Evolutionary conservation across 306 rosid genomes (phyloP), one percentile per base, ranked within the genome.

Genomic region (Gleditsia sinensis): DNA sequence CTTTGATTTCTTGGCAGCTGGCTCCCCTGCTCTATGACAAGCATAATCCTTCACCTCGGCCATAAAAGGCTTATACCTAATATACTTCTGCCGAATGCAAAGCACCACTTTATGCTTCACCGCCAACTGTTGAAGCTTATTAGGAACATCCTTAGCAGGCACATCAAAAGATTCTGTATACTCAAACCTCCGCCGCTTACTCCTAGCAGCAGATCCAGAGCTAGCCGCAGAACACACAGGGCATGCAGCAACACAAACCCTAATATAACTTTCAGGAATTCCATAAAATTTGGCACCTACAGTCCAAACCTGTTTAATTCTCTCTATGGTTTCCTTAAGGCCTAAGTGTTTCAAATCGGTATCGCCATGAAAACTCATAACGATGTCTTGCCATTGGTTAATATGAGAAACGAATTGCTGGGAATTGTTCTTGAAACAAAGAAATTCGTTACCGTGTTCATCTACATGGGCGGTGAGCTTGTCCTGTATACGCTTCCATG

Each of bases 11-110:
- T 88, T 92, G 0, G 90, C 86, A 3, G 89, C 89, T 3, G 99
- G 99, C 77, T 95, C 98, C 0, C 99, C 99, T 0, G 99, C 99
- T 75, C 99, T 79, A 39, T 95, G 99, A 61, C 99, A 95, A 43
- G 99, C 99, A 69, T 95, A 95, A 53, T 95, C 99, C 91, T 95
- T 95, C 39, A 95, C 99, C 91, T 95, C 99, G 1, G 98, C 99
- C 99, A 95, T 92, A 72, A 95, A 95, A 39, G 99, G 99, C 78
- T 95, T 95, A 81, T 95, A 95, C 86, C 99, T 80, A 77, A 95
- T 95, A 45, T 95, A 95, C 88, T 95, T 95, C 91, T 95, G 99
- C 81, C 99, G 80, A 9, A 95, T 95, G 37, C 99, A 95, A 33
- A 95, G 92, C 32, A 92, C 98, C 23, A 95, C 99, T 86, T 95